Evolutionary conservation across 2,329 filamentous ascomycete genomes (phyloP), one percentile per base, ranked within the genome.

Genomic region (Epicoccum nigrum): DNA sequence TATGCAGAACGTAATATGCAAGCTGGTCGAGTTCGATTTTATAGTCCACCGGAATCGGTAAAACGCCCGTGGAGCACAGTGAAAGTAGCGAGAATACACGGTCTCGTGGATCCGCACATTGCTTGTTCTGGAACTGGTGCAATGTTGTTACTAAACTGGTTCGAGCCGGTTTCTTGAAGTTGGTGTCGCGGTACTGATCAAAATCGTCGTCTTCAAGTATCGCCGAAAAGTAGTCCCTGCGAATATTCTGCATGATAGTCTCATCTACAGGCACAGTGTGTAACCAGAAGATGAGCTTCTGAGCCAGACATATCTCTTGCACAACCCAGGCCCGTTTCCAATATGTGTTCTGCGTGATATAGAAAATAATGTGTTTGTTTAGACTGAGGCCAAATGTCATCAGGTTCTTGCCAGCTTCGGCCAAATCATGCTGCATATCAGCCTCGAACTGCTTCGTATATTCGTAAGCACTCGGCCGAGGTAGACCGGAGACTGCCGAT

Each of bases 311-410:
- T 2, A 33, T 1, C n/a, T 38, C 43, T n/a, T 46, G 43, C 4
- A 39, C 23, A 7, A 46, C 7, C 43, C 43, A 46, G 3, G 43
- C 43, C 2, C 43, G 34, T 15, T 13, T 1, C 34, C 43, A 46
- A 9, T 46, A 46, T 2, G 35, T 7, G 5, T 28, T 39, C 13
- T 7, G 11, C 6, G 27, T 30, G 12, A 23, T 23, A 23, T 23
- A 23, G 21, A 5, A 8, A 23, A 8, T 8, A 23, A 5, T 23
- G 21, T 23, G 21, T 23, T 23, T 4, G 21, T 23, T 23, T 4
- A 23, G 21, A 23, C 21, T 8, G 21, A 23, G 21, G 21, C 8
- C n/a, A n/a, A n/a, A n/a, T n/a, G n/a, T n/a, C n/a, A n/a, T n/a
- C n/a, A n/a, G n/a, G n/a, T n/a, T n/a, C n/a, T n/a, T n/a, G n/a